Conservation (phyloP, 495 filamentous ascomycete species). For the Lichina pygmaea region DNA sequence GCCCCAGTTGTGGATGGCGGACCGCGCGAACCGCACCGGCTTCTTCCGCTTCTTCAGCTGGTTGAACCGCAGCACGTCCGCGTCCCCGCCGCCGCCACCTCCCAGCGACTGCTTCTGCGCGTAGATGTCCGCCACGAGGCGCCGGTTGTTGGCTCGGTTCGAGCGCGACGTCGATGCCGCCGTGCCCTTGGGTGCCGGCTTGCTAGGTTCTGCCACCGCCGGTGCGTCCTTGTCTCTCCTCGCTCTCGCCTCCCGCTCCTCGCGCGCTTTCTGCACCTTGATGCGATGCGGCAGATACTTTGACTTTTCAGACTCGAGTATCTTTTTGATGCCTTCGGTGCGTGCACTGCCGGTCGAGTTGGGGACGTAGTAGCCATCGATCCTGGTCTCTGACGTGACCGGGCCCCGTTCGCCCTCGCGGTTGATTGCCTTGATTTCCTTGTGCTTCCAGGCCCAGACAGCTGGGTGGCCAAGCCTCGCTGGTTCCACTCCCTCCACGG, state of each 20-base stretch:
- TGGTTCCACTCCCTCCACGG: conserved; percentile 18
- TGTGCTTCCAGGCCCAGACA: conserved; percentile 74
- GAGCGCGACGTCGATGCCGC: conserved; percentile 60
- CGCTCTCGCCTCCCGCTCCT: conserved; percentile 60
- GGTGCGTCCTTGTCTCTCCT: conserved; percentile 40
- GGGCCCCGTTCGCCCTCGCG: conserved; percentile 23
- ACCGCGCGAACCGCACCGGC: conserved; percentile 89
- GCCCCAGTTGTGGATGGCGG: conserved; percentile 97
- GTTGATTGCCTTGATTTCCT: conserved; percentile 70
- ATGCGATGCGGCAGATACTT: conserved; percentile 95
- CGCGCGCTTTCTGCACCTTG: conserved; percentile 69
- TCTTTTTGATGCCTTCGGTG: conserved; percentile 81
- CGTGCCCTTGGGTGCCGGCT: conserved; percentile 49
- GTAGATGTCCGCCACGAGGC: conserved; percentile 78
- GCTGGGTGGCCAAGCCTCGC: conserved; percentile 35
- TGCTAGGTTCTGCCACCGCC: conserved; percentile 38
- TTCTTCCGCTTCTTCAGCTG: conserved; percentile 99
- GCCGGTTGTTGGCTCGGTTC: conserved; percentile 83
- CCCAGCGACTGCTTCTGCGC: conserved; percentile 72
- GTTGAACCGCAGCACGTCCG: conserved; percentile 85
- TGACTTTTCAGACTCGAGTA: conserved; percentile 86
- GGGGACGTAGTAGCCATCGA: conserved; percentile 75
- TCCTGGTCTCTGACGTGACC: conserved; percentile 24
- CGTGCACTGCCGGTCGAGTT: conserved; percentile 65
- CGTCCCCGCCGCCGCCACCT: conserved; percentile 24